phyloP scores from a whole-genome alignment of 345 rosid genomes.

The Sapria himalayana region DNA sequence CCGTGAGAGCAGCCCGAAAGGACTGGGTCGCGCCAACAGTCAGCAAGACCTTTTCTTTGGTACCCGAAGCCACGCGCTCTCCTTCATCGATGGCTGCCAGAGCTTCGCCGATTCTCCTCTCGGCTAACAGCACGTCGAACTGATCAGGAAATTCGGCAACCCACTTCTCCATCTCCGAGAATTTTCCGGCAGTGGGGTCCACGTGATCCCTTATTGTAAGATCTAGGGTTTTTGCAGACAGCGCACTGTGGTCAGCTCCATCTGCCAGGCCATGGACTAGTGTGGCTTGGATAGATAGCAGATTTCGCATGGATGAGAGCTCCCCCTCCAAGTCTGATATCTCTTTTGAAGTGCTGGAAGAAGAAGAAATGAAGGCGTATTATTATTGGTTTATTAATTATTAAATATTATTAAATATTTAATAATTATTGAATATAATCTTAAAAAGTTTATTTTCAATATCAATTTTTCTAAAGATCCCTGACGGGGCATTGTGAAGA shows the following conservation, averaged over 20 bases:
- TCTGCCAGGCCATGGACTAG: slow-evolving; percentile 79
- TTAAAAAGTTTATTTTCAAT: too few species aligned
- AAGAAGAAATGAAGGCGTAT: too few species aligned
- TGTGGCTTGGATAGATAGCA: slow-evolving; percentile 86
- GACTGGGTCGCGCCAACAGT: slow-evolving; percentile 26
- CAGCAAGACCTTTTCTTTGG: slow-evolving; percentile 31
- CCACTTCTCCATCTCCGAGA: slow-evolving; percentile 79
- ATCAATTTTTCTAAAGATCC: too few species aligned
- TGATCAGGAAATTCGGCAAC: slow-evolving; percentile 64
- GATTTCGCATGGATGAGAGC: slow-evolving; percentile 72
- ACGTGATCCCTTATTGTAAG: too few species aligned
- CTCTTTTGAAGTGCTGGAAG: slow-evolving; percentile 81
- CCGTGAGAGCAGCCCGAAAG: slow-evolving; percentile 35
- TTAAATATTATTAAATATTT: too few species aligned
- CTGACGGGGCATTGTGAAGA: too few species aligned
- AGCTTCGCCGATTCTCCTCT: slow-evolving; percentile 90
- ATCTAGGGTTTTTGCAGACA: slow-evolving; percentile 19
- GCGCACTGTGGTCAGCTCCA: slow-evolving; percentile 54
- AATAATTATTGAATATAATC: too few species aligned
- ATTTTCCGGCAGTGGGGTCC: slow-evolving; percentile 27
- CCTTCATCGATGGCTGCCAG: slow-evolving; percentile 79
- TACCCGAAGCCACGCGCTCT: slow-evolving; percentile 41
- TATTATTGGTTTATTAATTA: too few species aligned
- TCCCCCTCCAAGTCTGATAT: slow-evolving; percentile 98
- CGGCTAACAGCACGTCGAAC: slow-evolving; percentile 86